These are phyloP conservation scores for Cryptosporidium muris DNA, from an alignment of 169 alveolate genomes.

Conservation along the genomic window DNA sequence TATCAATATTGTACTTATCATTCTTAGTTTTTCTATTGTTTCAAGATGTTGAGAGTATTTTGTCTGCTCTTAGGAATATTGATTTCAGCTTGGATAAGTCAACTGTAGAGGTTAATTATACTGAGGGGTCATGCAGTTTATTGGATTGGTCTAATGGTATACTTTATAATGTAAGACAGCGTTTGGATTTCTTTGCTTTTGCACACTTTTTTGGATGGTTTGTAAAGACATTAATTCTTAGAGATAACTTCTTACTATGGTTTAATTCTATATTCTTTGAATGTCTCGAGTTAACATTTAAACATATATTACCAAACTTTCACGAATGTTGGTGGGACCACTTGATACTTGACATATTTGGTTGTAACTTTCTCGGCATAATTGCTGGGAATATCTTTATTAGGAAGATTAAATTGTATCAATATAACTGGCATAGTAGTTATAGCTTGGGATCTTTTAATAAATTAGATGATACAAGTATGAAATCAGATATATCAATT, in stretches of 20 bases:
- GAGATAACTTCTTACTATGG: slow-evolving; percentile 86
- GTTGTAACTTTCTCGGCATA: slow-evolving; percentile 85
- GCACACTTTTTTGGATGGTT: slow-evolving; percentile 90
- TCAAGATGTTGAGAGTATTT: slow-evolving; percentile 72
- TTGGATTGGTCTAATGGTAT: slow-evolving; percentile 22
- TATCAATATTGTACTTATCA: slow-evolving; percentile 66
- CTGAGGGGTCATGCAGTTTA: slow-evolving; percentile 83
- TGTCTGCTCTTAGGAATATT: slow-evolving; percentile 73
- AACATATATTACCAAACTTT: slow-evolving; percentile 89
- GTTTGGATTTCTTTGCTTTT: slow-evolving; percentile 82
- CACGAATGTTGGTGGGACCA: slow-evolving; percentile 95
- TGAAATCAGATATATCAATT: background rate
- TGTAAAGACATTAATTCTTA: slow-evolving; percentile 84
- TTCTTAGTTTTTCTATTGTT: slow-evolving; percentile 72
- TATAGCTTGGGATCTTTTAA: slow-evolving; percentile 26
- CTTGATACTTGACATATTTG: slow-evolving; percentile 82
- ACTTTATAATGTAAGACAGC: slow-evolving; percentile 67
- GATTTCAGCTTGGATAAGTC: slow-evolving; percentile 83
- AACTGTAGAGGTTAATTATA: slow-evolving; percentile 83
- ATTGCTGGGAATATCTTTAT: slow-evolving; percentile 73
- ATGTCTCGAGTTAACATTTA: slow-evolving; percentile 85
- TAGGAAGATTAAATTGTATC: slow-evolving; percentile 25
- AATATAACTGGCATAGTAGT: slow-evolving; percentile 74
- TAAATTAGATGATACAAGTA: background rate
- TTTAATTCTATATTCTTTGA: slow-evolving; percentile 83